Evolutionary conservation across 352 stramenopile species (phyloP), one percentile per base, ranked within the genome.

Genomic region (Phytophthora sojae): DNA sequence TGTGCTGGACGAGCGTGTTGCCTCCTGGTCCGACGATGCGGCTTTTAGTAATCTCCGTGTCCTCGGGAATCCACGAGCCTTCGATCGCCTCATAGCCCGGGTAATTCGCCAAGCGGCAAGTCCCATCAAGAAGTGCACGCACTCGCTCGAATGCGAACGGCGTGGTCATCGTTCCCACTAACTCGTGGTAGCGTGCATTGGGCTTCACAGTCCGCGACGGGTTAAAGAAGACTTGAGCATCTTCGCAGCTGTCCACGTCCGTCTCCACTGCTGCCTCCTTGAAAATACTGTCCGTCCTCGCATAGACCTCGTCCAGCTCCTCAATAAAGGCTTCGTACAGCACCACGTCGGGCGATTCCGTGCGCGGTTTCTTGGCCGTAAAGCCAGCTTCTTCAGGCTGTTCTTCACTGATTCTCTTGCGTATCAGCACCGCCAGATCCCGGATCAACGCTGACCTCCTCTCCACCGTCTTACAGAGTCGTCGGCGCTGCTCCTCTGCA

Each of bases 21-120:
- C 71, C 50, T 0, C 50, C 53, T 2, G 45, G 35, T 1, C 8
- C 14, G 17, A 49, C 37, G 19, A 67, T 47, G 12, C 53, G 61
- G 15, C 29, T 65, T 45, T 81, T 85, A 42, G 49, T 56, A 2
- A 77, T 58, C 12, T 68, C 71, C 6, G 75, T 82, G 59, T 73
- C 39, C 9, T 68, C 53, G 39, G 65, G 67, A 17, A 71, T 9
- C 55, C 55, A 69, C 30, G 47, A 32, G 6, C 61, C 68, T 32
- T 73, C 64, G 11, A 71, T 14, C 21, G 56, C 44, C n/a, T 63
- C 54, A 21, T 59, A 57, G 3, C 69, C 67, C 35, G 52, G 37
- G 9, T 47, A 66, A 17, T 70, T 65, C 5, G 64, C 64, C 32
- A 71, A 49, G 26, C 32, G 62, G 9, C 45, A 54, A 11, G 12